phyloP scores from a whole-genome alignment of 176 grass and related monocot species.

The Oropetium thomaeum region DNA sequence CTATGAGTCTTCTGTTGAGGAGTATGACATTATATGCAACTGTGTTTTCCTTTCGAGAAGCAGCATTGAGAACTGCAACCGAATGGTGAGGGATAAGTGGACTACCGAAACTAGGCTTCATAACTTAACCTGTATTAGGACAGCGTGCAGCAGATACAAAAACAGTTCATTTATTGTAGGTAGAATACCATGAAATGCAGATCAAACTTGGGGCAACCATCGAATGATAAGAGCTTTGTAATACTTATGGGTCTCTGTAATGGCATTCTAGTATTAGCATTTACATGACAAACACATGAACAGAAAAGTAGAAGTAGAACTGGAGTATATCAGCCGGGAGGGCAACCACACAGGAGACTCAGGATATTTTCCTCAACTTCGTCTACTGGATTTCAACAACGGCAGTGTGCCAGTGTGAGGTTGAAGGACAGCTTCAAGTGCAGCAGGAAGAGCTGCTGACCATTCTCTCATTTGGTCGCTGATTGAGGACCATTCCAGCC shows the following conservation, averaged over 20 bases:
- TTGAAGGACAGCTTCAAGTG: slow-evolving; percentile 48
- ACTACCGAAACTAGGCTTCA: not conserved
- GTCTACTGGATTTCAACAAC: slow-evolving; percentile 15
- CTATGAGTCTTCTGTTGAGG: not conserved
- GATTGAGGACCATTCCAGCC: slow-evolving; percentile 69
- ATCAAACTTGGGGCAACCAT: not conserved
- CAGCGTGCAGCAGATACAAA: not conserved
- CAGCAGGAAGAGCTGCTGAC: slow-evolving; percentile 76
- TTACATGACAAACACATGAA: slow-evolving; percentile 44
- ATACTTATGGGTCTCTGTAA: slow-evolving; percentile 19
- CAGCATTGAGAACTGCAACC: not conserved
- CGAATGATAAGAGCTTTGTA: not conserved
- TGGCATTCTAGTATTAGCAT: slow-evolving; percentile 58
- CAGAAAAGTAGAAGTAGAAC: not conserved
- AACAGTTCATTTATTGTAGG: not conserved
- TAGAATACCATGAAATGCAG: not conserved
- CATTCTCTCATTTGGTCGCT: slow-evolving; percentile 65
- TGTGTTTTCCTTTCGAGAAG: not conserved
- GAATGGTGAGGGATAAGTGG: not conserved
- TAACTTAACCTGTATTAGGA: not conserved
- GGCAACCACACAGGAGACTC: slow-evolving; percentile 12
- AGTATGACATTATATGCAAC: not conserved
- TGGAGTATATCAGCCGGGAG: slow-evolving; percentile 38
- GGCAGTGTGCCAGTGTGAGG: not conserved
- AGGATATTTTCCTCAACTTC: slow-evolving; percentile 25